Percentiles rank a stretch among this genome's conserved stretches.
These are phyloP conservation scores for Tylopilus sp. DNA, from an alignment of 768 basidiomycete species.

Conservation along the genomic window DNA sequence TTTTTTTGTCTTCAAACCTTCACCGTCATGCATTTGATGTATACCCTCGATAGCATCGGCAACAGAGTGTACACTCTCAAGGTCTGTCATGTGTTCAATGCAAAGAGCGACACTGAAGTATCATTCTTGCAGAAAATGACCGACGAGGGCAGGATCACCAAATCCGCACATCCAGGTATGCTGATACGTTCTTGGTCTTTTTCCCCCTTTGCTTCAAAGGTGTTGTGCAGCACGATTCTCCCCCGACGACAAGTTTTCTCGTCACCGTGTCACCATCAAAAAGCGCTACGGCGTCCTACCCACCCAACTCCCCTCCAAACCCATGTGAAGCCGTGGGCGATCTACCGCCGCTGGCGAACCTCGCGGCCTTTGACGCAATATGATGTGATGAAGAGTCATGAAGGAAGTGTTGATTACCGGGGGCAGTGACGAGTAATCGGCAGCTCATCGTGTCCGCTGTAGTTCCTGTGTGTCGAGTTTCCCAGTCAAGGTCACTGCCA, in stretches of 20 bases:
- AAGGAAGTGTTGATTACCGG: no score
- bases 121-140: constrained; percentile 69
- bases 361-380: no score
- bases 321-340: constrained; percentile 50
- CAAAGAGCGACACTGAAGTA: constrained; percentile 1
- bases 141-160: constrained; percentile 76
- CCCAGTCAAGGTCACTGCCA: no score
- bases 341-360: no score
- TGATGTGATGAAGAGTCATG: no score
- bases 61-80: constrained; percentile 92
- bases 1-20: neutral
- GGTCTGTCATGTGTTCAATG: constrained; percentile 41
- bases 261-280: constrained; percentile 96
- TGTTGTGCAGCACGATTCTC: constrained; percentile 84
- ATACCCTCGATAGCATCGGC: constrained; percentile 72
- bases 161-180: constrained; percentile 95
- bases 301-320: constrained; percentile 87
- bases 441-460: neutral
- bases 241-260: constrained; percentile 98
- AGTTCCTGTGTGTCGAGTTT: no score
- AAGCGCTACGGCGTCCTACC: constrained; percentile 86
- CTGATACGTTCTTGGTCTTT: neutral
- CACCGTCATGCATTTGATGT: constrained; percentile 97
- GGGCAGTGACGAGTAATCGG: neutral
- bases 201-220: neutral